Percentiles rank a stretch among this genome's conserved stretches.
Evolutionary conservation across 192 early-diverging fungal species (phyloP).

Genomic region (Piromyces finnis): DNA sequence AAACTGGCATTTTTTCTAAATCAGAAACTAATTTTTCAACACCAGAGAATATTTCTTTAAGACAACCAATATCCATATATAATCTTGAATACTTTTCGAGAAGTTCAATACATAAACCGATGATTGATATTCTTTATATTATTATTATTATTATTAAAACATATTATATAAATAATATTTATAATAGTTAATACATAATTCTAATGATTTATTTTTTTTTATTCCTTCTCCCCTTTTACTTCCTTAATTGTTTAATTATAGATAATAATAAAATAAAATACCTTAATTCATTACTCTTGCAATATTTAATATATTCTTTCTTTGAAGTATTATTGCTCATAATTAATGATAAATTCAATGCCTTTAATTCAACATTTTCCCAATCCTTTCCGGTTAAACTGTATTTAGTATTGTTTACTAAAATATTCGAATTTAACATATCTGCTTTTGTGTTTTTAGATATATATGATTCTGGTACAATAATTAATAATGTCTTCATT

Average conservation of each 20-base stretch:
- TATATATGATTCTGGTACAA: background rate
- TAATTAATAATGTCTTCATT: background rate
- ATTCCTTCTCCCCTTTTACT: too few relatives aligned
- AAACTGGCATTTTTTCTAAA: background rate
- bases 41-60: background rate
- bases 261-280: too few relatives aligned
- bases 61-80: background rate
- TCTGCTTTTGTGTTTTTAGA: background rate
- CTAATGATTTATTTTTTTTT: too few relatives aligned
- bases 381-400: background rate
- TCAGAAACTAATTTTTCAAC: background rate
- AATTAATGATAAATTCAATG: background rate
- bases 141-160: too few relatives aligned
- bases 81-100: background rate
- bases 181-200: too few relatives aligned
- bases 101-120: background rate
- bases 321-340: background rate
- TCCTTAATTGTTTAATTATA: too few relatives aligned
- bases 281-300: background rate
- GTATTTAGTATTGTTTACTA: background rate
- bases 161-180: too few relatives aligned
- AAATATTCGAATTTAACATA: background rate
- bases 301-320: background rate
- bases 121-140: background rate
- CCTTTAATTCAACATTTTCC: background rate